Evolutionary conservation across 352 stramenopile species (phyloP).

Genomic region (Pythium aquatile): DNA sequence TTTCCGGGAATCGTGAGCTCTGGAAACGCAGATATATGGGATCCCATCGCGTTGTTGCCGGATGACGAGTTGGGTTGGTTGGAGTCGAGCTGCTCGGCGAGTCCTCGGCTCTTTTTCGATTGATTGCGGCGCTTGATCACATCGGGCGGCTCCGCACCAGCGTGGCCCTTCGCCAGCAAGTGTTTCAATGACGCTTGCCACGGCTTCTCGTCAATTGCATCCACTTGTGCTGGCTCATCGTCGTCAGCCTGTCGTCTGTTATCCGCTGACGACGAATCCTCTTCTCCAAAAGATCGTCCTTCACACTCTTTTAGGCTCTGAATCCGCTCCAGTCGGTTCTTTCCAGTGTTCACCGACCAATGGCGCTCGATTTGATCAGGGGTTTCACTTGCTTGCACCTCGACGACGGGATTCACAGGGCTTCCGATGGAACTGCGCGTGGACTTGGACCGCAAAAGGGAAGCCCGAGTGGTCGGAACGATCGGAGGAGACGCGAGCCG

Average conservation of each 20-base stretch:
- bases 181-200: conserved; percentile 66
- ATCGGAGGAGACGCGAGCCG: conserved; percentile 6
- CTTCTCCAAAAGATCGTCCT: not conserved
- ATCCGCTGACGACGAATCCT: not conserved
- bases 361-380: not conserved
- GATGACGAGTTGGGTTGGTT: not conserved
- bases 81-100: not conserved
- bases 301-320: not conserved
- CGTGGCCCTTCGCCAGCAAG: conserved; percentile 45
- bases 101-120: conserved; percentile 3
- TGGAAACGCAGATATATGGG: conserved; percentile 42
- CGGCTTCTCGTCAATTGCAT: conserved; percentile 26
- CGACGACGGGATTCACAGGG: not conserved
- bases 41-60: conserved; percentile 10
- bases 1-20: conserved; percentile 54
- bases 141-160: not conserved
- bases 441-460: conserved; percentile 41
- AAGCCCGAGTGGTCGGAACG: conserved; percentile 4
- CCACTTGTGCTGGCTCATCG: not conserved
- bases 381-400: not conserved
- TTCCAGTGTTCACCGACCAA: not conserved
- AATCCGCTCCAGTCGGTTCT: not conserved
- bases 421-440: conserved; percentile 22
- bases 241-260: not conserved
- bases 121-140: not conserved